Evolutionary conservation across 2,329 filamentous ascomycete genomes (phyloP).

Genomic region (Chrysoporthe austroafricana): DNA sequence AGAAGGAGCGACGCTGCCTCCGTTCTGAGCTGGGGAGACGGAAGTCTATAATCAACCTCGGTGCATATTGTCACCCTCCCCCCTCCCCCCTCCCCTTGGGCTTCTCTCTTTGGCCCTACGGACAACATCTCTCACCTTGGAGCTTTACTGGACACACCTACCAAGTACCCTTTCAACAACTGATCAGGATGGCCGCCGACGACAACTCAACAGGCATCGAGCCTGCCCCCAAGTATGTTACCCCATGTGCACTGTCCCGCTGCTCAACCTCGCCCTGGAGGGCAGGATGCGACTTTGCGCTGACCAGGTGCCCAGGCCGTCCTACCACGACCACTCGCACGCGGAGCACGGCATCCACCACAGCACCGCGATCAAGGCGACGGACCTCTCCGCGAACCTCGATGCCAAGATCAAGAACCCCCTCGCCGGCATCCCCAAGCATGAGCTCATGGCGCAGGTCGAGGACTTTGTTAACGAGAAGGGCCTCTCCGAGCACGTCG

Average conservation of each 20-base stretch:
- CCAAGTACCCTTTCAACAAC: neutral
- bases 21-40: neutral
- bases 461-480: constrained; percentile 56
- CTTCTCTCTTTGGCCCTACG: neutral
- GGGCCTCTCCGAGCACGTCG: constrained; percentile 48
- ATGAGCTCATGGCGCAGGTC: constrained; percentile 57
- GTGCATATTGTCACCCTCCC: neutral
- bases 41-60: neutral
- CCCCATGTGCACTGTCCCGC: neutral
- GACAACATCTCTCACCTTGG: neutral
- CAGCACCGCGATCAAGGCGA: constrained; percentile 30
- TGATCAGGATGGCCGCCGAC: constrained; percentile 9
- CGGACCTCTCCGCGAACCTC: constrained; percentile 51
- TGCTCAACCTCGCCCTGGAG: no score
- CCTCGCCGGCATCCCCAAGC: constrained; percentile 54
- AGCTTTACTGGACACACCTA: neutral
- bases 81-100: no score
- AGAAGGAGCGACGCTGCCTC: neutral
- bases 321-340: constrained; percentile 22
- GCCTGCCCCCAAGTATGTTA: constrained; percentile 9
- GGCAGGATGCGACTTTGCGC: neutral
- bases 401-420: constrained; percentile 53
- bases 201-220: constrained; percentile 1
- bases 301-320: constrained; percentile 1
- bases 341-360: constrained; percentile 29